These are phyloP conservation scores for Paramecium bursaria DNA, from an alignment of 73 alveolate species.

Conservation along the genomic window DNA sequence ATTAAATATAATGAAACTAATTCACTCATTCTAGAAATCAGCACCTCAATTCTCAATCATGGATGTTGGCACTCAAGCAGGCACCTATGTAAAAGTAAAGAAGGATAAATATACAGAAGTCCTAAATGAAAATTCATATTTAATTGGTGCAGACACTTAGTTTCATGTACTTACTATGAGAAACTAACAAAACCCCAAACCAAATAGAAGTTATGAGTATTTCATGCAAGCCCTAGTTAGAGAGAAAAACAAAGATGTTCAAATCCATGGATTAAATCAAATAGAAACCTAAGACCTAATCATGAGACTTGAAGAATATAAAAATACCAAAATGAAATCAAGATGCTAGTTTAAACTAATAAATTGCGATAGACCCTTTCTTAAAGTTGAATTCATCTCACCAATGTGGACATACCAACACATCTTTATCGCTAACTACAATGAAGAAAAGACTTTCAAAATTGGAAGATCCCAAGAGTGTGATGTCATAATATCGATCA, in stretches of 20 bases:
- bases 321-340: background rate
- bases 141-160: conserved; percentile 58
- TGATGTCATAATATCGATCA: conserved; percentile 31
- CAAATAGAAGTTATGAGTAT: no score
- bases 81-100: conserved; percentile 28
- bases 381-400: conserved; percentile 13
- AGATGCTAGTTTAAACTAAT: background rate
- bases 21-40: conserved; percentile 22
- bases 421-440: conserved; percentile 26
- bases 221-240: background rate
- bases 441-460: conserved; percentile 9
- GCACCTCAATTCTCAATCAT: conserved; percentile 13
- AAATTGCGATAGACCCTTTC: conserved; percentile 27
- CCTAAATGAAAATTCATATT: conserved; percentile 1
- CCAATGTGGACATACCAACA: background rate
- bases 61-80: conserved; percentile 21
- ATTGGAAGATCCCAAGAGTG: conserved; percentile 55
- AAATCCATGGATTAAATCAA: conserved; percentile 27
- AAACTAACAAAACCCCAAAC: conserved; percentile 6
- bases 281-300: conserved; percentile 7
- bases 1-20: conserved; percentile 1
- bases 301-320: background rate
- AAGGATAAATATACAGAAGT: background rate
- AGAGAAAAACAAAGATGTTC: conserved; percentile 6
- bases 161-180: conserved; percentile 22